These are phyloP conservation scores for Saposhnikovia divaricata DNA, from an alignment of 129 eudicot genomes.

Conservation along the genomic window DNA sequence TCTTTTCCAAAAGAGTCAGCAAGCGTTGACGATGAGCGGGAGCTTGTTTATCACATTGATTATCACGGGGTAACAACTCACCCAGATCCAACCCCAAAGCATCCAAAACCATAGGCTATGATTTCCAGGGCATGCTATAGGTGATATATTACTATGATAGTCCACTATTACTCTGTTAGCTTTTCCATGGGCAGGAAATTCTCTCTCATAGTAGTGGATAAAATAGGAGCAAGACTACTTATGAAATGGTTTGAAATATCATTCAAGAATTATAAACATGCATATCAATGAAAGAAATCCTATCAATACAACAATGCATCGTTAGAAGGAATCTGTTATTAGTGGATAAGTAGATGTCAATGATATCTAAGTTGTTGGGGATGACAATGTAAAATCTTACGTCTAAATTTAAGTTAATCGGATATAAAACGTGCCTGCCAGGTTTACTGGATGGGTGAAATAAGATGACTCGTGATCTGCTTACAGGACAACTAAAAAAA, in stretches of 20 bases:
- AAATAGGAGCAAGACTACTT: constrained; percentile 7
- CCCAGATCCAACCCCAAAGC: constrained; percentile 43
- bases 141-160: background rate
- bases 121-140: background rate
- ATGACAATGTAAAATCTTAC: no score
- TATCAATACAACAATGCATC: background rate
- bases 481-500: background rate
- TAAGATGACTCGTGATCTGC: background rate
- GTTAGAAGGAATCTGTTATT: background rate
- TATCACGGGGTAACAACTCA: constrained; percentile 25
- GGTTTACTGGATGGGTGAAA: background rate
- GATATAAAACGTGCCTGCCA: background rate
- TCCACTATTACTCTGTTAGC: background rate
- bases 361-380: background rate
- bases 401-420: background rate
- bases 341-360: background rate
- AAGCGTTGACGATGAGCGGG: background rate
- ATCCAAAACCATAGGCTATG: constrained; percentile 34
- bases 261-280: background rate
- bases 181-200: background rate
- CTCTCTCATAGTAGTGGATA: background rate
- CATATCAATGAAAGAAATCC: background rate
- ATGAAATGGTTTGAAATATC: constrained; percentile 16
- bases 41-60: constrained; percentile 18
- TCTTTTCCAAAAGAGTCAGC: background rate